A percentile compares a stretch with the other conserved stretches of the same genome.
Conservation (phyloP, 2,329 filamentous ascomycete species). For the Coniella lustricola region DNA sequence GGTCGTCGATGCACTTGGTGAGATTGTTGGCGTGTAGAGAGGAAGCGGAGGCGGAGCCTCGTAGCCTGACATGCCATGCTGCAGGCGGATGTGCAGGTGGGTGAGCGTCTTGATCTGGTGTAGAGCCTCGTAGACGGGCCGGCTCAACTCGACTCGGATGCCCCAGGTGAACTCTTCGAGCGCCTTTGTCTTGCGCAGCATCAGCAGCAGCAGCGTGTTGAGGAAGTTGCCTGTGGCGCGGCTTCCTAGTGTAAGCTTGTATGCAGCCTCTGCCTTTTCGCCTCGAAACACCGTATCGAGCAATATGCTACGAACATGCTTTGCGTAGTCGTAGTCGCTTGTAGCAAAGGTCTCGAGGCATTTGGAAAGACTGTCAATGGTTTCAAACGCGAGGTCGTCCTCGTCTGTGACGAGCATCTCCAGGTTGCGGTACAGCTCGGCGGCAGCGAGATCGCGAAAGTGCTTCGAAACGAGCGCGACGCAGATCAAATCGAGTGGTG, state of each 20-base stretch:
- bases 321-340: slow-evolving; percentile 57
- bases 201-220: slow-evolving; percentile 52
- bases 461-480: slow-evolving; percentile 51
- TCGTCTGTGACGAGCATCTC: slow-evolving; percentile 56
- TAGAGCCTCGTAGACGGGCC: slow-evolving; percentile 49
- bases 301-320: slow-evolving; percentile 47
- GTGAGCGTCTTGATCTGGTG: slow-evolving; percentile 46
- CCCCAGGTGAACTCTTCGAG: slow-evolving; percentile 59
- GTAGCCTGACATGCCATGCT: slow-evolving; percentile 49
- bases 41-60: slow-evolving; percentile 41
- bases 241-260: slow-evolving; percentile 47
- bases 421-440: slow-evolving; percentile 53
- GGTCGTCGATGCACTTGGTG: slow-evolving; percentile 14
- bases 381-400: slow-evolving; percentile 44
- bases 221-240: slow-evolving; percentile 56
- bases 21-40: slow-evolving; percentile 19
- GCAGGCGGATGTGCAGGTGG: slow-evolving; percentile 51
- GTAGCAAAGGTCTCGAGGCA: slow-evolving; percentile 56
- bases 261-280: slow-evolving; percentile 44
- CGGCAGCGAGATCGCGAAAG: slow-evolving; percentile 51
- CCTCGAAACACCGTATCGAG: slow-evolving; percentile 50
- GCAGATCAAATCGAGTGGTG: slow-evolving; percentile 46
- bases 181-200: slow-evolving; percentile 45
- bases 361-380: slow-evolving; percentile 50
- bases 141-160: slow-evolving; percentile 54